These are phyloP conservation scores for Posidonia oceanica DNA, from an alignment of 116 monocot species.

Conservation along the genomic window DNA sequence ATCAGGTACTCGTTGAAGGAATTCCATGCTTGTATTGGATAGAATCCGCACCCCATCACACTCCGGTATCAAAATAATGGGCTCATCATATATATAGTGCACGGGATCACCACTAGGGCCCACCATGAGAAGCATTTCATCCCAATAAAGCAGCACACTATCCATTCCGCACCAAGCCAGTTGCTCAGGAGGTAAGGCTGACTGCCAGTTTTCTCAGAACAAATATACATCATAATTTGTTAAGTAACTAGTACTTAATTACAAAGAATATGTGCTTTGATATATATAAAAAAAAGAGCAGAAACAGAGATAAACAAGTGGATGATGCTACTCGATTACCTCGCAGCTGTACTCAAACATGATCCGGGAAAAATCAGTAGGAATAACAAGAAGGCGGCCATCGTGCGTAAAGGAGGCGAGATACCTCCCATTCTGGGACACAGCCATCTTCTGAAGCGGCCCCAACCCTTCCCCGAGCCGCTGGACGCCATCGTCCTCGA, in stretches of 20 bases:
- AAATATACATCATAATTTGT: neutral
- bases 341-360: slow-evolving; percentile 76
- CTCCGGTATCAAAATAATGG: slow-evolving; percentile 80
- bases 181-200: slow-evolving; percentile 80
- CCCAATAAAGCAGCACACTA: slow-evolving; percentile 98
- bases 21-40: slow-evolving; percentile 90
- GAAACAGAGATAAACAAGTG: neutral
- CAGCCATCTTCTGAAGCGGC: slow-evolving; percentile 72
- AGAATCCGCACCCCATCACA: slow-evolving; percentile 96
- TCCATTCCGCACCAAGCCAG: slow-evolving; percentile 97
- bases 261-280: neutral
- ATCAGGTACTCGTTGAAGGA: slow-evolving; percentile 86
- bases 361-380: slow-evolving; percentile 72
- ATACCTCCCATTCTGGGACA: slow-evolving; percentile 70
- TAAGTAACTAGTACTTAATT: neutral
- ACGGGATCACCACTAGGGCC: slow-evolving; percentile 92
- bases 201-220: slow-evolving; percentile 20
- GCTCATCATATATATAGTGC: slow-evolving; percentile 80
- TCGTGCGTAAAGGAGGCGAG: slow-evolving; percentile 80
- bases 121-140: slow-evolving; percentile 84
- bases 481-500: slow-evolving; percentile 83
- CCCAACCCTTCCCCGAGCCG: slow-evolving; percentile 52
- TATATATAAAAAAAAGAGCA: neutral
- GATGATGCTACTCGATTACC: slow-evolving; percentile 20
- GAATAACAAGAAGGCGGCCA: slow-evolving; percentile 68